A percentile compares a stretch with the other conserved stretches of the same genome.
Conservation (phyloP, 2,329 filamentous ascomycete species). For the Hypomyces rosellus region DNA sequence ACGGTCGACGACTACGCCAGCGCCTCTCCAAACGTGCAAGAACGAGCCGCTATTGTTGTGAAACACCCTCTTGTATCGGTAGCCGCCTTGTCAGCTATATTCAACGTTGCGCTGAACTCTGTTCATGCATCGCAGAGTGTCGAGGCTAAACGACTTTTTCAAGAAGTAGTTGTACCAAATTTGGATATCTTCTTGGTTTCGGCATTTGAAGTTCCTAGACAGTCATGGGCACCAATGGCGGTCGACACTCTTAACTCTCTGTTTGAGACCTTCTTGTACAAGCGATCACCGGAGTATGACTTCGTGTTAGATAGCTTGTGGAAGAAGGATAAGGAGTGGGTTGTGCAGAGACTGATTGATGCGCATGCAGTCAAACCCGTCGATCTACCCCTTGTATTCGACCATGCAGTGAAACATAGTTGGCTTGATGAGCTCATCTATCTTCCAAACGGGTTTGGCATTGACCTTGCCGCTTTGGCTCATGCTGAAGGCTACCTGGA, state of each 20-base stretch:
- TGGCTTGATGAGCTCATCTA: slow-evolving; percentile 81
- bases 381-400: slow-evolving; percentile 37
- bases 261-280: slow-evolving; percentile 77
- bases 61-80: slow-evolving; percentile 85
- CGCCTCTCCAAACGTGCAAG: slow-evolving; percentile 42
- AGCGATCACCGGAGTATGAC: slow-evolving; percentile 69
- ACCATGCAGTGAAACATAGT: slow-evolving; percentile 68
- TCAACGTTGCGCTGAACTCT: slow-evolving; percentile 57
- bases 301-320: slow-evolving; percentile 89
- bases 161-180: slow-evolving; percentile 64
- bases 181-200: slow-evolving; percentile 74
- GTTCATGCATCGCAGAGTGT: slow-evolving; percentile 54
- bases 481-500: slow-evolving; percentile 78
- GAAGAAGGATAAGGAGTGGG: slow-evolving; percentile 85
- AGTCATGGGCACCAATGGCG: slow-evolving; percentile 67
- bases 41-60: slow-evolving; percentile 55
- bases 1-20: slow-evolving; percentile 51
- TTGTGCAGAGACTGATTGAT: slow-evolving; percentile 71
- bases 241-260: slow-evolving; percentile 69
- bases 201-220: slow-evolving; percentile 66
- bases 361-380: slow-evolving; percentile 71
- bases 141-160: slow-evolving; percentile 60
- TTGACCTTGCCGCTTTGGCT: slow-evolving; percentile 80
- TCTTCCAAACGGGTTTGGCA: slow-evolving; percentile 73
- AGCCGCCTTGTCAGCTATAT: slow-evolving; percentile 68